Conservation (phyloP, 805 yeast genomes). For the Nadsonia fulvescens region DNA sequence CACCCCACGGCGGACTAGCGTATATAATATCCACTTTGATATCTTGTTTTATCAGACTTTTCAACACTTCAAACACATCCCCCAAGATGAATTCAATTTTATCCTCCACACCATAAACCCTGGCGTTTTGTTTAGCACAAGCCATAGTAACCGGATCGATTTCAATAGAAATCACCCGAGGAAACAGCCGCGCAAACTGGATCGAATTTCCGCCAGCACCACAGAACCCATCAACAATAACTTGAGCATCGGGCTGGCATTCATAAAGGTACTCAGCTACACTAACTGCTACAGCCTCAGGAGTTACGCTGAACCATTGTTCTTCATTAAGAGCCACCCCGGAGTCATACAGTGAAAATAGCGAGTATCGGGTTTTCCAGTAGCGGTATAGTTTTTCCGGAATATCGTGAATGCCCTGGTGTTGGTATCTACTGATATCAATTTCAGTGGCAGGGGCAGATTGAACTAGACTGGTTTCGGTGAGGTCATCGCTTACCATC, state of each 20-base stretch:
- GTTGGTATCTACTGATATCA: background rate
- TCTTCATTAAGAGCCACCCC: constrained; percentile 55
- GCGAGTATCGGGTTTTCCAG: constrained; percentile 27
- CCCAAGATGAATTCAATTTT: constrained; percentile 29
- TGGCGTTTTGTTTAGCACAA: constrained; percentile 33
- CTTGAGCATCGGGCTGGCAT: constrained; percentile 9
- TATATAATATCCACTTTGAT: constrained; percentile 36
- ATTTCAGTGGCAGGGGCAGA: background rate
- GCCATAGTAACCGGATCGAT: constrained; percentile 9
- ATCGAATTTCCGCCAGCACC: constrained; percentile 84
- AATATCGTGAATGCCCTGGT: background rate
- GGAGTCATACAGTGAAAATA: constrained; percentile 47
- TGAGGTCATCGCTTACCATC: too few species aligned
- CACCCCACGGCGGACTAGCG: constrained; percentile 85
- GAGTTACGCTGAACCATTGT: constrained; percentile 79
- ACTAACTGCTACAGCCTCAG: constrained; percentile 48
- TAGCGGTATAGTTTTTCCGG: constrained; percentile 2
- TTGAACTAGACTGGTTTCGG: too few species aligned
- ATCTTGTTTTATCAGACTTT: background rate
- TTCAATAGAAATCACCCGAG: constrained; percentile 14
- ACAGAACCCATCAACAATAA: constrained; percentile 50
- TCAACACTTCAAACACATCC: constrained; percentile 28
- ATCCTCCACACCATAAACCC: constrained; percentile 37
- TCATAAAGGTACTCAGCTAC: constrained; percentile 14
- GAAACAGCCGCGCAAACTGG: constrained; percentile 39